A percentile compares a stretch with the other conserved stretches of the same genome.
These are phyloP conservation scores for Trypanosoma melophagium DNA, from an alignment of 208 protist species.

Conservation along the genomic window DNA sequence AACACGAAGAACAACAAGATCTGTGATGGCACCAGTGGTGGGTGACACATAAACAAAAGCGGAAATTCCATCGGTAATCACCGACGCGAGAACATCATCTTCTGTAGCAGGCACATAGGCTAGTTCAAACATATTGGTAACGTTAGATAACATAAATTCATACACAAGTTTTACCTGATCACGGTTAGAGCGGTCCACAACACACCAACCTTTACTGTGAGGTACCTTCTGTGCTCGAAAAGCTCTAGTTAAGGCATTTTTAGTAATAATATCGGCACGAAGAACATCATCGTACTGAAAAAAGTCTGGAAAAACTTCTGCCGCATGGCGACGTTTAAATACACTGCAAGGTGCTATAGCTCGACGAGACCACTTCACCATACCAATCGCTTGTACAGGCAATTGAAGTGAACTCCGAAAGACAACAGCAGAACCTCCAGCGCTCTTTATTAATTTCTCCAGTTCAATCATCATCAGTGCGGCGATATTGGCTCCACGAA, in stretches of 20 bases:
- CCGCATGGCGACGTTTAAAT: conserved; percentile 35
- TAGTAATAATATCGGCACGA: conserved; percentile 61
- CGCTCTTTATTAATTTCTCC: conserved; percentile 6
- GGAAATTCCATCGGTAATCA: conserved; percentile 36
- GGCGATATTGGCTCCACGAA: conserved; percentile 33
- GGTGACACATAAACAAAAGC: conserved; percentile 36
- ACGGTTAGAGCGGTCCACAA: conserved; percentile 23
- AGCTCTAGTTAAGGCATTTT: conserved; percentile 46
- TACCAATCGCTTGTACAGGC: conserved; percentile 38
- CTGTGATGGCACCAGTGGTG: conserved; percentile 33
- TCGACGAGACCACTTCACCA: conserved; percentile 77
- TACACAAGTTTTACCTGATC: conserved; percentile 39
- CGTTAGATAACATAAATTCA: conserved; percentile 39
- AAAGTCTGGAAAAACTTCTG: conserved; percentile 72
- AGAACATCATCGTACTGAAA: conserved; percentile 67
- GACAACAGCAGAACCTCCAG: conserved; percentile 34
- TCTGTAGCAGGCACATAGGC: conserved; percentile 42
- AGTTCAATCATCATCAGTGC: conserved; percentile 39
- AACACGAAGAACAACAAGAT: conserved; percentile 68
- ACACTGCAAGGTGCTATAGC: conserved; percentile 43
- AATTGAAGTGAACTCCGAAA: conserved; percentile 47
- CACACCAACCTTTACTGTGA: conserved; percentile 27
- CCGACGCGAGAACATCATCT: conserved; percentile 36
- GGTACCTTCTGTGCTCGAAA: conserved; percentile 25
- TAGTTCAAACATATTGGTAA: conserved; percentile 37